Conservation (phyloP, 768 basidiomycete genomes). For the Macrolepiota dolichaula region DNA sequence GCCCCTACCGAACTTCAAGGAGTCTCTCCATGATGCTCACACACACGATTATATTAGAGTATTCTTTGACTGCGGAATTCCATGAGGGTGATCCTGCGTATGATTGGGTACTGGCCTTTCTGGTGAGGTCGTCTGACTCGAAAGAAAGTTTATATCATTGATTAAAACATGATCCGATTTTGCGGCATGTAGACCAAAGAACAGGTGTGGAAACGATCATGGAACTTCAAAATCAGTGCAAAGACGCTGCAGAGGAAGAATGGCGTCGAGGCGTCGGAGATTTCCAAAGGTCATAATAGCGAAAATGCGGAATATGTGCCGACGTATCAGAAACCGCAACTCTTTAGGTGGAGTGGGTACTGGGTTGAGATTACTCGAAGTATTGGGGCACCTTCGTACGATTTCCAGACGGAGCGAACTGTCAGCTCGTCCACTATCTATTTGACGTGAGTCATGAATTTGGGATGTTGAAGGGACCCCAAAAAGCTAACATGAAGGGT, state of each 20-base stretch:
- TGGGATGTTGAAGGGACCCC: slow-evolving; percentile 2
- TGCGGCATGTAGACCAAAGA: slow-evolving; percentile 32
- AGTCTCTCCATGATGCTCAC: background rate
- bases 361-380: slow-evolving; percentile 35
- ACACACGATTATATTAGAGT: slow-evolving; percentile 27
- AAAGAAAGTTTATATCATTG: background rate
- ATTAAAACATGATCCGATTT: background rate
- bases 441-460: slow-evolving; percentile 29
- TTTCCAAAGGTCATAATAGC: slow-evolving; percentile 15
- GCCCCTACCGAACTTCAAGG: background rate
- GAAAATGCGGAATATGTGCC: slow-evolving; percentile 41
- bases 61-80: slow-evolving; percentile 36
- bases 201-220: slow-evolving; percentile 37
- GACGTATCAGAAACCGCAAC: slow-evolving; percentile 33
- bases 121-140: slow-evolving; percentile 23
- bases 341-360: slow-evolving; percentile 42
- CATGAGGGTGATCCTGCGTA: slow-evolving; percentile 36
- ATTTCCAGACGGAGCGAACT: slow-evolving; percentile 1
- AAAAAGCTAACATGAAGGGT: background rate
- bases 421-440: slow-evolving; percentile 18
- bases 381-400: slow-evolving; percentile 10
- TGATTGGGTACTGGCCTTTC: slow-evolving; percentile 38
- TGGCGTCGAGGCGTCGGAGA: slow-evolving; percentile 25
- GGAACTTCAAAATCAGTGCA: slow-evolving; percentile 38
- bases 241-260: slow-evolving; percentile 38